phyloP scores from a whole-genome alignment of 371 early-diverging fungal species.

The Apophysomyces ossiformis region DNA sequence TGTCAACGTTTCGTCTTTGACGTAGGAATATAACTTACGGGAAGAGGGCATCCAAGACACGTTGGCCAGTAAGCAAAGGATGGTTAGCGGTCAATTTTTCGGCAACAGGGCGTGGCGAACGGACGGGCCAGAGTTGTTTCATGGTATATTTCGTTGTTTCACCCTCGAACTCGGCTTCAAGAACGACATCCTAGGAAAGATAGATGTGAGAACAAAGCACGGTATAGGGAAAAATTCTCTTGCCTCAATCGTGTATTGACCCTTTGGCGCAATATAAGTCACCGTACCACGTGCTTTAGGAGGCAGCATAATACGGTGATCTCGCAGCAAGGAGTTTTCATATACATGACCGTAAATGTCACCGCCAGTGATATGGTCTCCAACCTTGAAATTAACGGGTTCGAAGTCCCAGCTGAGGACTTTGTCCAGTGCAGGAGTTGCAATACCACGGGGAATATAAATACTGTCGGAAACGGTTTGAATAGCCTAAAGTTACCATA shows the following conservation, averaged over 20 bases:
- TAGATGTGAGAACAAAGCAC: not conserved
- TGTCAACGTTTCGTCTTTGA: not conserved
- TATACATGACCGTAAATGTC: slow-evolving; percentile 97
- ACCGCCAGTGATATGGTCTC: slow-evolving; percentile 98
- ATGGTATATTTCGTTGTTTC: slow-evolving; percentile 89
- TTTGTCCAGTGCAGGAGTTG: slow-evolving; percentile 96
- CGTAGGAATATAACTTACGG: slow-evolving; percentile 66
- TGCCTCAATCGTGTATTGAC: slow-evolving; percentile 91
- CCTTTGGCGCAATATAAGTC: slow-evolving; percentile 95
- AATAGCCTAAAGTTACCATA: slow-evolving; percentile 70
- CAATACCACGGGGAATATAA: slow-evolving; percentile 99
- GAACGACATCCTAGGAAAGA: slow-evolving; percentile 77
- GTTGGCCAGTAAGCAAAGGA: slow-evolving; percentile 99
- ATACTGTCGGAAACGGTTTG: slow-evolving; percentile 94
- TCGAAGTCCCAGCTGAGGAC: slow-evolving; percentile 94
- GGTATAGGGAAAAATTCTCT: slow-evolving; percentile 12
- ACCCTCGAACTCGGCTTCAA: slow-evolving; percentile 96
- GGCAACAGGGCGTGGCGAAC: slow-evolving; percentile 97
- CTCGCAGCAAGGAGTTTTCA: slow-evolving; percentile 95
- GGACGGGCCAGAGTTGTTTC: slow-evolving; percentile 99
- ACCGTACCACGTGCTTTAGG: slow-evolving; percentile 96
- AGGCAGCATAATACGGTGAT: slow-evolving; percentile 96
- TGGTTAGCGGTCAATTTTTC: slow-evolving; percentile 97
- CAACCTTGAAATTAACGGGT: slow-evolving; percentile 89
- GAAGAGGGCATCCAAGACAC: slow-evolving; percentile 99